Percentiles rank a stretch among this genome's conserved stretches.
Evolutionary conservation across 2,329 filamentous ascomycete species (phyloP).

Genomic region (Rhexocercosporidium sp.): DNA sequence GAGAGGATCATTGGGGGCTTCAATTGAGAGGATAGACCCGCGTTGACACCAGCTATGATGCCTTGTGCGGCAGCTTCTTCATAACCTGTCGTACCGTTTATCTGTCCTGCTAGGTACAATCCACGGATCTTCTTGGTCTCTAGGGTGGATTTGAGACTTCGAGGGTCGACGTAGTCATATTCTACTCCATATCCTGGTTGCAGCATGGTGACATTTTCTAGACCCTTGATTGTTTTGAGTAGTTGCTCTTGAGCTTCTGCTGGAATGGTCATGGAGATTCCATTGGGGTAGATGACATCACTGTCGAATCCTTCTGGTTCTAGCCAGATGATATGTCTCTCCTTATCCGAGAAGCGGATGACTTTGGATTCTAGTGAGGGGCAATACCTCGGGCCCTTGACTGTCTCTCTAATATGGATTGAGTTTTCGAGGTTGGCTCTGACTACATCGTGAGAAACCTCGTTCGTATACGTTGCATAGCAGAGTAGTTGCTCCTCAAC

Average conservation of each 20-base stretch:
- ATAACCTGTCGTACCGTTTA: conserved; percentile 98
- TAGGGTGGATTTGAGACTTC: conserved; percentile 83
- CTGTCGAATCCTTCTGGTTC: conserved; percentile 95
- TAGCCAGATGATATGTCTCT: conserved; percentile 90
- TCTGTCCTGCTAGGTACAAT: conserved; percentile 92
- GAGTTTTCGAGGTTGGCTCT: conserved; percentile 92
- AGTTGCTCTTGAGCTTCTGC: conserved; percentile 84
- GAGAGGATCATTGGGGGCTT: conserved; percentile 71
- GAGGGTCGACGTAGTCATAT: conserved; percentile 97
- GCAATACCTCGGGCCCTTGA: conserved; percentile 93
- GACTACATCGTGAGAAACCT: conserved; percentile 80
- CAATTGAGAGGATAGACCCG: conserved; percentile 76
- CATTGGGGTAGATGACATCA: conserved; percentile 92
- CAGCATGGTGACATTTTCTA: conserved; percentile 89
- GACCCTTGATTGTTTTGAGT: conserved; percentile 83
- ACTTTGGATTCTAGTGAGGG: conserved; percentile 95
- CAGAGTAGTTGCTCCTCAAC: conserved; percentile 86
- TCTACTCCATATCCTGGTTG: conserved; percentile 97
- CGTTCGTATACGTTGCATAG: conserved; percentile 86
- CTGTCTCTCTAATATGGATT: conserved; percentile 93
- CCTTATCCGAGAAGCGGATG: conserved; percentile 81
- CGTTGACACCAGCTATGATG: conserved; percentile 90
- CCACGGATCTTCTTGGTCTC: conserved; percentile 92
- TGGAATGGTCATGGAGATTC: conserved; percentile 95
- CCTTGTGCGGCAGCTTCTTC: conserved; percentile 97